phyloP scores from a whole-genome alignment of 208 protist species.

The Leishmania aethiopica region DNA sequence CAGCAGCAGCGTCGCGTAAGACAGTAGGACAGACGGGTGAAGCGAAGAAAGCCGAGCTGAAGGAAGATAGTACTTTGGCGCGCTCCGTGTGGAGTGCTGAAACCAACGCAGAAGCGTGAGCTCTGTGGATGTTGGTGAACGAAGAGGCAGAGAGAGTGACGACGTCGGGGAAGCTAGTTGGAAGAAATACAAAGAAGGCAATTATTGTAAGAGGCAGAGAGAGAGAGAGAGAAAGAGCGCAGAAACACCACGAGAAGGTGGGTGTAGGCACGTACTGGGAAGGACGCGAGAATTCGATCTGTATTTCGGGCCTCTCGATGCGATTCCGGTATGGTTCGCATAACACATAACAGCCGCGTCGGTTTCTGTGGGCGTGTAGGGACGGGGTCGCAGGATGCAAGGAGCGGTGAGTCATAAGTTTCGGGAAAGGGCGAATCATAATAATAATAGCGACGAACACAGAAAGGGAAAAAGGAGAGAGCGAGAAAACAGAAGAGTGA shows the following conservation, averaged over 20 bases:
- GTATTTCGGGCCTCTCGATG: background rate
- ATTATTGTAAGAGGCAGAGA: background rate
- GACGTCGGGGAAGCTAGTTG: background rate
- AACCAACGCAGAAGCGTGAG: background rate
- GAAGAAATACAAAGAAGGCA: background rate
- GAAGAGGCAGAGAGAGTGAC: background rate
- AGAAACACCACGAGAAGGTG: background rate
- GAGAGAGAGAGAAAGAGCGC: background rate
- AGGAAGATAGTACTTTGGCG: background rate
- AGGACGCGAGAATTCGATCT: background rate
- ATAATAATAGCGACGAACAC: background rate
- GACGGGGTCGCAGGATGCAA: background rate
- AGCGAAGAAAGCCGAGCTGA: background rate
- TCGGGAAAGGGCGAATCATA: background rate
- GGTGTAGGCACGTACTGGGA: background rate
- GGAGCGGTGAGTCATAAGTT: background rate
- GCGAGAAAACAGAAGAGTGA: background rate
- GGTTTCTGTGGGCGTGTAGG: background rate
- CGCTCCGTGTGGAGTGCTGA: background rate
- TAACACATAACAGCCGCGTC: background rate
- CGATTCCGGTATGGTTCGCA: background rate
- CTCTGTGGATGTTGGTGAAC: background rate
- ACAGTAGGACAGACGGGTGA: background rate
- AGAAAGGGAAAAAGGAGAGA: background rate
- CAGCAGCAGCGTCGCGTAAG: background rate